A percentile compares a stretch with the other conserved stretches of the same genome.
phyloP scores from a whole-genome alignment of 345 rosid genomes.

The Populus deltoides region DNA sequence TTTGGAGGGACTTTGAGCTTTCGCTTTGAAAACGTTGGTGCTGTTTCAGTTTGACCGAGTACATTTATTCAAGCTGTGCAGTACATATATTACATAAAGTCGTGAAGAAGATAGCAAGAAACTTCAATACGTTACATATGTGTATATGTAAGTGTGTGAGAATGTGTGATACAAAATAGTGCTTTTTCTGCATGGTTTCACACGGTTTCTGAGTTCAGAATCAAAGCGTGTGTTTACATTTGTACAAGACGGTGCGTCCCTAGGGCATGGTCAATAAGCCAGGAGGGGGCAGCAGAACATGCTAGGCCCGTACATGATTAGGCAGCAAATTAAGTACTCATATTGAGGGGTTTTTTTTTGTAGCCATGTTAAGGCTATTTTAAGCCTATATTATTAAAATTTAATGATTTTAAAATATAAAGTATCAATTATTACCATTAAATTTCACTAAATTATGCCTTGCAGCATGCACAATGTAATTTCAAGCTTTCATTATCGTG shows the following conservation, averaged over 20 bases:
- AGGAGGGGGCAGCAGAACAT: not conserved
- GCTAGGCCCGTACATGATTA: not conserved
- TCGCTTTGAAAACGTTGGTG: constrained; percentile 2
- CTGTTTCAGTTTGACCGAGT: constrained; percentile 13
- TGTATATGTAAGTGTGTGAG: not conserved
- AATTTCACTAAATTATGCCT: too few relatives aligned
- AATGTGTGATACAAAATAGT: not conserved
- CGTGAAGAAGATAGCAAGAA: not conserved
- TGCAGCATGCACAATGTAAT: too few relatives aligned
- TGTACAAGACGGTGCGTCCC: constrained; percentile 8
- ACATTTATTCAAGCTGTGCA: not conserved
- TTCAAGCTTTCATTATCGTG: too few relatives aligned
- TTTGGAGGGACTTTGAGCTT: not conserved
- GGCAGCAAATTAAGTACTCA: not conserved
- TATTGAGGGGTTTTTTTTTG: too few relatives aligned
- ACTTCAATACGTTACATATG: not conserved
- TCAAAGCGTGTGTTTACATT: constrained; percentile 3
- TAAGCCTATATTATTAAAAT: too few relatives aligned
- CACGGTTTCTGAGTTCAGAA: not conserved
- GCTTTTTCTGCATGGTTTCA: constrained; percentile 5
- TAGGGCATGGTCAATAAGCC: not conserved
- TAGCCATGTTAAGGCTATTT: too few relatives aligned
- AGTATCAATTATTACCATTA: too few relatives aligned
- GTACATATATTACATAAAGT: not conserved
- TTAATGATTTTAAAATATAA: too few relatives aligned